phyloP scores from a whole-genome alignment of 2,329 filamentous ascomycete genomes.

The Fusarium sp. region DNA sequence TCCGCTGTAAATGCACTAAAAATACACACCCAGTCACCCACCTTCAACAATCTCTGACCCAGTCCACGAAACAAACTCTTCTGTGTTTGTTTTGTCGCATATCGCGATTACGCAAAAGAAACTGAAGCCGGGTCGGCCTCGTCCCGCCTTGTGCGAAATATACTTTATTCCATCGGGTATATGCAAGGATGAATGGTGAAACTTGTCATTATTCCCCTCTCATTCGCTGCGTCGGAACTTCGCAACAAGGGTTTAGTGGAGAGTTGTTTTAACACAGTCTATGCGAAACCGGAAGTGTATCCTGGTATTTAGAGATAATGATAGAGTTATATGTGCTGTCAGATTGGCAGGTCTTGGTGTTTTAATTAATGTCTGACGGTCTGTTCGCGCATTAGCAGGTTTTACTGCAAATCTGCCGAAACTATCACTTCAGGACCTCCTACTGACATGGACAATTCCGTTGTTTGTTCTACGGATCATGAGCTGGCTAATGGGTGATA shows the following conservation, averaged over 20 bases:
- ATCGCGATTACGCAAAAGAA: not conserved
- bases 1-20: not conserved
- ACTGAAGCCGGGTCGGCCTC: not conserved
- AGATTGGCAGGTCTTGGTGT: too few species aligned
- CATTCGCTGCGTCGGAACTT: not conserved
- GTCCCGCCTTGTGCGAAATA: too few species aligned
- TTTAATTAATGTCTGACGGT: not conserved
- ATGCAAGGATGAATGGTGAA: not conserved
- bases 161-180: not conserved
- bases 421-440: too few species aligned
- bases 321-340: not conserved
- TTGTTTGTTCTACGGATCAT: not conserved
- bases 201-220: not conserved
- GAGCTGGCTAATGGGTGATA: not conserved
- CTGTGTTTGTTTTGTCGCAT: not conserved
- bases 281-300: not conserved
- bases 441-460: too few species aligned
- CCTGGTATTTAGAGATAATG: too few species aligned
- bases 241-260: too few species aligned
- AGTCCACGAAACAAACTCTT: not conserved
- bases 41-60: not conserved
- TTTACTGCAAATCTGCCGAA: not conserved
- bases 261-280: not conserved
- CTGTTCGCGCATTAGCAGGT: not conserved
- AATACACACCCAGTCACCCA: not conserved